Base-by-base conservation (phyloP, 345 rosid genomes). In the Lumnitzera littorea region DNA sequence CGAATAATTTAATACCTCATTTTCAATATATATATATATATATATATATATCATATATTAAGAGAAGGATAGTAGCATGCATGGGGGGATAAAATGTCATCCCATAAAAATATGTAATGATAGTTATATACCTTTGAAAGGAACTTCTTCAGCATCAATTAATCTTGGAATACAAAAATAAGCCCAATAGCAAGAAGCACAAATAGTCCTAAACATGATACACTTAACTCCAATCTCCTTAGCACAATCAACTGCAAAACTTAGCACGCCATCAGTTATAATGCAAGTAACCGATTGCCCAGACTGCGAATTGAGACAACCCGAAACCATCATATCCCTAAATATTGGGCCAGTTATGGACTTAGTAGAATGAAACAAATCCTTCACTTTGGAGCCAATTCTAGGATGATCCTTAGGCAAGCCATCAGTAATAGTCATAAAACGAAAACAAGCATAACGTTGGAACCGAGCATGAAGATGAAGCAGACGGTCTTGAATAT, bases 121-220 rank as follows among this genome's bases (percentile, higher is more conserved):
- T 16, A 52, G 13, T 11, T 10, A 52, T 10, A 1, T 63, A 72
- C 85, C 82, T 76, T 24, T 51, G 46, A 73, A 64, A 2, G 88
- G 86, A 50, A 85, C 68, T 58, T 80, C 78, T 2, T 70, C 63
- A 0, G 82, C 82, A 15, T 71, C 62, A 16, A 80, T 58, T 14
- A 80, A 53, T 11, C 72, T 67, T 24, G 61, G 82, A 12, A 78
- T 20, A 11, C 48, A 69, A 48, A 56, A 70, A 57, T 63, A 73
- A 24, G 62, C 60, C 82, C 84, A 71, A 24, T 69, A 52, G 41
- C 66, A 48, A 46, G 69, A 68, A 15, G 84, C 71, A 56, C 79
- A 56, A 4, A 66, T 41, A 0, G 82, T 76, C 23, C 79, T 70
- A 49, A 76, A 80, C 62, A 63, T 53, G 20, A 76, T 24, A 10